A percentile compares a stretch with the other conserved stretches of the same genome.
Conservation (phyloP, 2,329 filamentous ascomycete genomes). For the Penicillium sclerotiorum region DNA sequence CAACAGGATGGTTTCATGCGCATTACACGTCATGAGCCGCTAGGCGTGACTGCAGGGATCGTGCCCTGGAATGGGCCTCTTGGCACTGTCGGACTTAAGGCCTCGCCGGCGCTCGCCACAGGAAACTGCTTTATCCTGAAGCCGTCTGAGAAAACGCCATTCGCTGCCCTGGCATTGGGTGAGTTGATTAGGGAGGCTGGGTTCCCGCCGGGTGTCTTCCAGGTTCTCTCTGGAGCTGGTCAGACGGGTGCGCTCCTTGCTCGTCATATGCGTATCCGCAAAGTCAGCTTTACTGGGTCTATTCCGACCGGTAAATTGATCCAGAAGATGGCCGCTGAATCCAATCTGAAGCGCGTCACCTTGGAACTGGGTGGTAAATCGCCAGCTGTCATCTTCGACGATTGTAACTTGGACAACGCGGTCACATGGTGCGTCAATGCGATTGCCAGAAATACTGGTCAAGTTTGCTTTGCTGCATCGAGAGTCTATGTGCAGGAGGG, state of each 20-base stretch:
- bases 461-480: slow-evolving; percentile 61
- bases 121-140: slow-evolving; percentile 66
- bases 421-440: slow-evolving; percentile 64
- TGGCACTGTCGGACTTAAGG: slow-evolving; percentile 56
- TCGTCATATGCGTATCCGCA: slow-evolving; percentile 63
- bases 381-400: slow-evolving; percentile 62
- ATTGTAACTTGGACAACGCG: slow-evolving; percentile 65
- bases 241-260: slow-evolving; percentile 67
- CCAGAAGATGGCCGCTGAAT: slow-evolving; percentile 61
- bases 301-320: slow-evolving; percentile 61
- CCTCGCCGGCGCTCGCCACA: slow-evolving; percentile 67
- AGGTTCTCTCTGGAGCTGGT: slow-evolving; percentile 62
- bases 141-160: slow-evolving; percentile 66
- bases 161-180: slow-evolving; percentile 62
- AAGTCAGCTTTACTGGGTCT: slow-evolving; percentile 64
- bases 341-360: slow-evolving; percentile 66
- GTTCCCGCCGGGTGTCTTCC: slow-evolving; percentile 62
- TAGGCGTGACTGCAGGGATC: slow-evolving; percentile 56
- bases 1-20: slow-evolving; percentile 3
- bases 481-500: slow-evolving; percentile 81
- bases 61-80: slow-evolving; percentile 2
- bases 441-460: slow-evolving; percentile 58
- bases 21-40: slow-evolving; percentile 64
- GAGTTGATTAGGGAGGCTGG: slow-evolving; percentile 59
- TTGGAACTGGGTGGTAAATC: slow-evolving; percentile 67